phyloP scores from a whole-genome alignment of 2,329 filamentous ascomycete genomes.

The Aspergillus tamarii region DNA sequence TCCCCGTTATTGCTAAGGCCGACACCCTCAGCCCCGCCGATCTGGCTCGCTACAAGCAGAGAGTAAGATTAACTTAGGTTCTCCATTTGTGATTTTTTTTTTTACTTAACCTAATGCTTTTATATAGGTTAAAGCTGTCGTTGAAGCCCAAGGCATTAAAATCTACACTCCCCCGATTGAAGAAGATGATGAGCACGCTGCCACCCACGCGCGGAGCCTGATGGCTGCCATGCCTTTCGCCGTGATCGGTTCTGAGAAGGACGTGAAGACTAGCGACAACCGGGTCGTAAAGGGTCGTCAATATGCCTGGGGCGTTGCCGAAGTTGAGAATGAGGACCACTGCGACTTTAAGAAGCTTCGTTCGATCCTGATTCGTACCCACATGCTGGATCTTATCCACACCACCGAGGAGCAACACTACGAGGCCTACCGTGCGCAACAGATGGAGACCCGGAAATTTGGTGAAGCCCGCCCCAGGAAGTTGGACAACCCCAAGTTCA shows the following conservation, averaged over 20 bases:
- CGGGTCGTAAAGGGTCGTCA: constrained; percentile 98
- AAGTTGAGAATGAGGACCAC: constrained; percentile 99
- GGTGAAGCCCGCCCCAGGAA: constrained; percentile 96
- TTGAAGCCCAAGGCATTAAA: constrained; percentile 98
- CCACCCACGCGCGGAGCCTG: constrained; percentile 89
- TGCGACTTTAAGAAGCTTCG: constrained; percentile 99
- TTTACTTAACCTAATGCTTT: background rate
- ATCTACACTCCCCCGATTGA: constrained; percentile 98
- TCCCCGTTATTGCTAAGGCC: constrained; percentile 97
- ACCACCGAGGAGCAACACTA: constrained; percentile 99
- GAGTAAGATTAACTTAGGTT: constrained; percentile 60
- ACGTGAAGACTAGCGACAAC: constrained; percentile 93
- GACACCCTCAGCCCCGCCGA: constrained; percentile 94
- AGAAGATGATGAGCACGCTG: constrained; percentile 96
- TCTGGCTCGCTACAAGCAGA: constrained; percentile 90
- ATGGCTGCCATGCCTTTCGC: constrained; percentile 98
- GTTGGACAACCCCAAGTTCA: constrained; percentile 99
- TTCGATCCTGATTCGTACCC: constrained; percentile 96
- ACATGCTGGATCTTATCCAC: constrained; percentile 99
- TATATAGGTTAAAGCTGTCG: constrained; percentile 82
- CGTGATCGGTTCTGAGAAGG: constrained; percentile 98
- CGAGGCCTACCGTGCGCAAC: constrained; percentile 97
- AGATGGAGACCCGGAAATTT: constrained; percentile 99
- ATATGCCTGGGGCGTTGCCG: constrained; percentile 98
- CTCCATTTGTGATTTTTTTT: background rate